These are phyloP conservation scores for Cladophialophora psammophila DNA, from an alignment of 2,329 filamentous ascomycete genomes.

Conservation along the genomic window DNA sequence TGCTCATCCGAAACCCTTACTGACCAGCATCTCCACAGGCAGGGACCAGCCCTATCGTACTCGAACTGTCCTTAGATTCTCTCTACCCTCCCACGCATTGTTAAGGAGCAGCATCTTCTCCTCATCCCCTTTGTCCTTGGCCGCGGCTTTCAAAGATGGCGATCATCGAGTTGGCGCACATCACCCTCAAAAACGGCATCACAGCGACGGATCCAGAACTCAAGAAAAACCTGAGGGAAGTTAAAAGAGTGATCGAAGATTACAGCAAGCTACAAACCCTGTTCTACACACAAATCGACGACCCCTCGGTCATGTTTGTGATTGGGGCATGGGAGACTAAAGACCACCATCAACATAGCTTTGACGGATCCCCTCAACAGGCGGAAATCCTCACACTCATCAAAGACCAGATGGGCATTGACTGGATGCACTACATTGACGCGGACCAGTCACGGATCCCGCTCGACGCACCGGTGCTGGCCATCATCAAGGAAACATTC, in stretches of 20 bases:
- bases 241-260: conserved; percentile 34
- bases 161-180: conserved; percentile 33
- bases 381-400: conserved; percentile 28
- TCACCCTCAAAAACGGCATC: conserved; percentile 31
- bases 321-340: conserved; percentile 33
- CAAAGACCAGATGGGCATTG: conserved; percentile 34
- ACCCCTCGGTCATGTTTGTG: conserved; percentile 32
- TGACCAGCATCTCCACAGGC: background rate
- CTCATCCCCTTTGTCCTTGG: background rate
- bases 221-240: conserved; percentile 31
- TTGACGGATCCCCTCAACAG: conserved; percentile 32
- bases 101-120: too few species aligned
- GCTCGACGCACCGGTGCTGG: conserved; percentile 28
- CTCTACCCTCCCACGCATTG: background rate
- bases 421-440: conserved; percentile 38
- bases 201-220: conserved; percentile 25
- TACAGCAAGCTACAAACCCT: conserved; percentile 32
- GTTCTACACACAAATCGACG: conserved; percentile 34
- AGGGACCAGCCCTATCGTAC: background rate
- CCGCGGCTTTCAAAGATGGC: conserved; percentile 21
- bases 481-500: conserved; percentile 26
- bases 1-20: background rate
- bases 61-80: background rate
- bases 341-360: conserved; percentile 31
- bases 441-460: conserved; percentile 27